Base-by-base conservation (phyloP, 2,329 filamentous ascomycete species). In the Penicillium digitatum region DNA sequence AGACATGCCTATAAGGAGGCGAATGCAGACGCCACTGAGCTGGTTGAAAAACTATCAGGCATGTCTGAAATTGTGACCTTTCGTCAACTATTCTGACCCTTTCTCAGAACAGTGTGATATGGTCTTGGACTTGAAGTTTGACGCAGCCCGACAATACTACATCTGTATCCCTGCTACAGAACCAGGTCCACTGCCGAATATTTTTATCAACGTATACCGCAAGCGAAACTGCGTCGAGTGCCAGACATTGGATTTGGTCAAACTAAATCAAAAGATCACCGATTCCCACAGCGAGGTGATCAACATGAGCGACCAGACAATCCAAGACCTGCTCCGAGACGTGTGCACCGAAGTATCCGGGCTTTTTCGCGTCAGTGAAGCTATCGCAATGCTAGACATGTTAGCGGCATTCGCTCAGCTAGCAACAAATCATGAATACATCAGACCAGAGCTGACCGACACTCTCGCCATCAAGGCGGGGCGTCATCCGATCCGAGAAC, bases 1-100 rank as follows among this genome's bases (percentile, higher is more conserved):
- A 83, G 92, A 5, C 87, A 91, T 65, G 90, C 90, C 0, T 96
- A 94, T 74, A 95, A 94, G 64, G 93, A 97, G 69, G 85, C 88
- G 1, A 94, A 87, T 5, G 83, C 87, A 46, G 90, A 96, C 70
- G 83, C 90, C 4, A 82, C 87, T 62, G 80, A 87, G 48, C 83
- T 93, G 68, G 79, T 93, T 3, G 79, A 83, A 22, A 80, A 84
- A 16, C 72, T 96, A 11, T 83, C 83, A 58, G 79, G 89, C 88
- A 71, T 53, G 76, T 59, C 11, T 6, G 6, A 54, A 12, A 34
- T 32, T 29, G 9, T 54, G 18, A 26, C 16, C 1, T 26, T 18
- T 5, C 26, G 27, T 10, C 10, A 6, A 22, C 38, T 0, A 16
- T 39, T 52, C 64, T 75, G 53, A 74, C 35, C 35, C 0, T 4